phyloP scores from a whole-genome alignment of 192 early-diverging fungal species.

The Oehlia diaphana region DNA sequence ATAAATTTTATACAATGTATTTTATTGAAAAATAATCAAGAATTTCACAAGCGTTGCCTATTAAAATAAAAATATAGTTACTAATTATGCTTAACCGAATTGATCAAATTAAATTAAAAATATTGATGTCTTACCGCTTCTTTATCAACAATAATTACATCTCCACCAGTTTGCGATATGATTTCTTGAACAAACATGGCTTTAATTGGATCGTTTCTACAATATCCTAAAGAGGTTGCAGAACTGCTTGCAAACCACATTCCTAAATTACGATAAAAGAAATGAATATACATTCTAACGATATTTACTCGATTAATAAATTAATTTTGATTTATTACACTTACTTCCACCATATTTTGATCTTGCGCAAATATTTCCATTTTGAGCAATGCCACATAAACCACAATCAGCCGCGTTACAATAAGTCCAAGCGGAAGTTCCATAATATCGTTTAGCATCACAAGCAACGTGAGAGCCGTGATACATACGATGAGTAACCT shows the following conservation, averaged over 20 bases:
- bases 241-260: slow-evolving; percentile 14
- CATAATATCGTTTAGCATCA: background rate
- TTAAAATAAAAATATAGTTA: background rate
- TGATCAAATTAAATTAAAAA: background rate
- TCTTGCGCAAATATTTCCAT: background rate
- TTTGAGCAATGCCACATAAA: slow-evolving; percentile 1
- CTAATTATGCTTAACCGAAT: background rate
- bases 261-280: background rate
- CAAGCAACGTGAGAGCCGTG: background rate
- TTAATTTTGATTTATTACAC: background rate
- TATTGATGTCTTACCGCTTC: background rate
- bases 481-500: slow-evolving; percentile 9
- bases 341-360: background rate
- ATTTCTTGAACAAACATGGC: background rate
- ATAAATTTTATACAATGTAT: too few relatives aligned
- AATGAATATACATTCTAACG: background rate
- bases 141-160: slow-evolving; percentile 5
- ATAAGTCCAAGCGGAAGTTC: background rate
- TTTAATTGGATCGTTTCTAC: background rate
- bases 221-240: background rate
- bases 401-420: background rate
- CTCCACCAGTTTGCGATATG: background rate
- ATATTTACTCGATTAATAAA: background rate
- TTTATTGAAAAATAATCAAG: background rate
- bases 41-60: slow-evolving; percentile 6